phyloP scores from a whole-genome alignment of 345 rosid species.

The Eucalyptus regnans region DNA sequence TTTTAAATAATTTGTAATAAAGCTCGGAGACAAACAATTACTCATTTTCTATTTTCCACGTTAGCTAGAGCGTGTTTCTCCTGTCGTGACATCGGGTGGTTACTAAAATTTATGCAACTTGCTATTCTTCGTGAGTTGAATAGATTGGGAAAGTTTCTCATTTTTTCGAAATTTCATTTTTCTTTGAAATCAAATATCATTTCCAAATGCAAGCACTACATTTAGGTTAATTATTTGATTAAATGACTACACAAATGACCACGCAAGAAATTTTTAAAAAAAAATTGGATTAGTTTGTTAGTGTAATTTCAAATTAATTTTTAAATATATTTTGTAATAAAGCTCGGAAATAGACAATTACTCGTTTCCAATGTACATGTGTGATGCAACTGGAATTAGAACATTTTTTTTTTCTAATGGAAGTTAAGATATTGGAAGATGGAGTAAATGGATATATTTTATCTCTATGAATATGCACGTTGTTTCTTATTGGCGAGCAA shows the following conservation, averaged over 20 bases:
- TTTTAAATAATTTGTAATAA: background rate
- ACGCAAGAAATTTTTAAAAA: rapidly evolving
- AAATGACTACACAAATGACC: background rate
- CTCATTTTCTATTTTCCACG: background rate
- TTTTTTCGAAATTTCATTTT: background rate
- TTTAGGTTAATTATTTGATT: background rate
- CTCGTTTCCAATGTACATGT: background rate
- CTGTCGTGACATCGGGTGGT: background rate
- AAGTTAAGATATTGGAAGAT: background rate
- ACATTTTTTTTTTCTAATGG: background rate
- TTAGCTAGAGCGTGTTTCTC: background rate
- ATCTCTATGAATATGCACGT: background rate
- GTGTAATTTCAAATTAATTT: background rate
- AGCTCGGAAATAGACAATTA: background rate
- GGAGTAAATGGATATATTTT: background rate
- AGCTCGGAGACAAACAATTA: background rate
- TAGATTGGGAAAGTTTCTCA: background rate
- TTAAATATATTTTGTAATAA: background rate
- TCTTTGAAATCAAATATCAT: background rate
- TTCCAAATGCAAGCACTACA: background rate
- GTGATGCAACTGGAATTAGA: background rate
- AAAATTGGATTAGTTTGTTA: background rate
- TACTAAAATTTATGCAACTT: background rate
- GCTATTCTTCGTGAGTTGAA: background rate
- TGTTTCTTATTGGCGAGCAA: background rate